Base-by-base conservation (phyloP, 768 basidiomycete genomes). In the Pleurotus sapidus region DNA sequence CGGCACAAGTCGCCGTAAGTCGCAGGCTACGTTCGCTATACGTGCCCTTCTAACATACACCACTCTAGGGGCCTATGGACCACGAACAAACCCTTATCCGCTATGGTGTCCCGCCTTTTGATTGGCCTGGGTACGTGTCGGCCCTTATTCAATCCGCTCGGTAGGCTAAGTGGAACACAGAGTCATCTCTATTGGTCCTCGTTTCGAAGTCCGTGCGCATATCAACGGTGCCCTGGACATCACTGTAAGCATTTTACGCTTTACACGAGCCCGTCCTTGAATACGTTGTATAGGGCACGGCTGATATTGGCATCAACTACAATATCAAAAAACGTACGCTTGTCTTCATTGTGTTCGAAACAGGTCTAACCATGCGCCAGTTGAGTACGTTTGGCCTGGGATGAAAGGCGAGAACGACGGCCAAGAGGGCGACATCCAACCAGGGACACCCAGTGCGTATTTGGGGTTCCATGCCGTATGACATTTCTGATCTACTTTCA, bases 91-190 rank as follows among this genome's bases (percentile, higher is more conserved):
- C 38, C 18, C 51, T 54, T 42, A 17, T 54, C 39, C 37, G 51
- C 8, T 54, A 54, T n/a, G 51, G 51, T 39, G 39, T 54, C 23
- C 51, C 51, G 8, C 51, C 51, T 9, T 54, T 54, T 8, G 51
- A 54, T 20, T 54, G 51, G 51, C 51, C 51, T n/a, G 51, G 51
- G 51, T 54, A 54, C 7, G 51, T 24, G 4, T 3, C 2, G 4
- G 34, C 11, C n/a, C 4, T 7, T 34, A 0, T 34, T 34, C 9
- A 8, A 8, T 9, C 30, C 8, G 30, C 3, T 34, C 30, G 3
- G 30, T 8, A 34, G 30, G 30, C 9, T 34, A 7, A 34, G 8
- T 9, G 11, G 8, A 6, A 4, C 1, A 17, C 17, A 53, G 51
- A 14, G 38, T 54, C 34, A 54, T 54, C 3, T 54, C 51, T 20